Base-by-base conservation (phyloP, 352 stramenopile genomes). In the Phytophthora sansomeana region DNA sequence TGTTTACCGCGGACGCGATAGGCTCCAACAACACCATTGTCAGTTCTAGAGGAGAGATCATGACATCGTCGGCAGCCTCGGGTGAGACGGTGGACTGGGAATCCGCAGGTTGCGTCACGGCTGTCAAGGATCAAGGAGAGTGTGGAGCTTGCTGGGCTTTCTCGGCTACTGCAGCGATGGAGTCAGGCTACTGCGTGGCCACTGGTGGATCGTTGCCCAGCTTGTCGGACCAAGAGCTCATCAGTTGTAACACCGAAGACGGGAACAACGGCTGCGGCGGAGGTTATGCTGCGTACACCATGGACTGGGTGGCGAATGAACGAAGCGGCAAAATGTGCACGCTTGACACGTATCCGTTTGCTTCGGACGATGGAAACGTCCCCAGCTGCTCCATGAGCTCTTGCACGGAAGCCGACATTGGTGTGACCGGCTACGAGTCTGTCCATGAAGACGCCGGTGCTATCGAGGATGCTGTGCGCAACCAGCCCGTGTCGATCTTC, bases 21-120 rank as follows among this genome's bases (percentile, higher is more conserved):
- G 35, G 36, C 17, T 58, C 62, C 19, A 55, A 32, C 17, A 63
- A 17, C 14, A 57, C 17, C 13, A 38, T 17, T 57, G 53, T 61
- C 16, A 69, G 39, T 43, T 14, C 9, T n/a, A 71, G 72, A 10
- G 66, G 59, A 8, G 73, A 76, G 9, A 63, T 72, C 6, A 78
- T 63, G 67, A 89, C 77, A 4, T 67, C 59, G 1, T 69, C 80
- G 4, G 80, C 80, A 8, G 75, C 72, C 0, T 39, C 67, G 9
- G 77, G 75, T 8, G 71, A 91, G 63, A 63, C 47, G 17, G 72
- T 90, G 32, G 85, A 97, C 62, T 97, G 89, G 90, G 69, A 88
- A 58, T 35, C 80, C 9, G 61, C 73, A 42, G 80, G 75, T 19
- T 87, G 73, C 42, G 95, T 99, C 26, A 97, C 85, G 1, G 51